Evolutionary conservation across 192 early-diverging fungal species (phyloP).

Genomic region (Geosiphon pyriformis): DNA sequence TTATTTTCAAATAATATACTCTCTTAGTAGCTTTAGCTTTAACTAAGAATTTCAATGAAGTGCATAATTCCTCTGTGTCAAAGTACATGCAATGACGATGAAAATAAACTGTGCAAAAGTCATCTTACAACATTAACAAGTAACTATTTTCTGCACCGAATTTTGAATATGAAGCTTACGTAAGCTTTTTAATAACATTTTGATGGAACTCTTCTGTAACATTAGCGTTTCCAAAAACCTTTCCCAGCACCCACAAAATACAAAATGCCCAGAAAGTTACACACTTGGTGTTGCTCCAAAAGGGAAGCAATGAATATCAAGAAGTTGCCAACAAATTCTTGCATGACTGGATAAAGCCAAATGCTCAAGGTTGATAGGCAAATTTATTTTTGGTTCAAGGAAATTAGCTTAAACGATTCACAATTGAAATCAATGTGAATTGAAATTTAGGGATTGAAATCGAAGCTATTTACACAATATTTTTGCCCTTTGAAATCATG

Average conservation of each 20-base stretch:
- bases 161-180: neutral
- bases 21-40: no score
- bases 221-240: neutral
- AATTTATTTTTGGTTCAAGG: neutral
- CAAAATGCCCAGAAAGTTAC: neutral
- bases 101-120: neutral
- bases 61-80: neutral
- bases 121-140: neutral
- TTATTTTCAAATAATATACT: no score
- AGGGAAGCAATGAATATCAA: neutral
- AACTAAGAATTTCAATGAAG: no score
- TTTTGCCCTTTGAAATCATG: neutral
- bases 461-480: constrained; percentile 7
- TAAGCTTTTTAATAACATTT: neutral
- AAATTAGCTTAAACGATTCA: no score
- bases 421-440: no score
- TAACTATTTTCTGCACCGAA: neutral
- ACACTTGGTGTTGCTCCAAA: neutral
- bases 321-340: neutral
- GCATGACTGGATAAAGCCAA: constrained; percentile 9
- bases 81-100: neutral
- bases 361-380: neutral
- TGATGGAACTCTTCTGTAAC: neutral
- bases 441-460: constrained; percentile 3
- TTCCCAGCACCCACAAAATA: neutral